Evolutionary conservation across 768 basidiomycete species (phyloP).

Genomic region (Rhizopogon rudus): DNA sequence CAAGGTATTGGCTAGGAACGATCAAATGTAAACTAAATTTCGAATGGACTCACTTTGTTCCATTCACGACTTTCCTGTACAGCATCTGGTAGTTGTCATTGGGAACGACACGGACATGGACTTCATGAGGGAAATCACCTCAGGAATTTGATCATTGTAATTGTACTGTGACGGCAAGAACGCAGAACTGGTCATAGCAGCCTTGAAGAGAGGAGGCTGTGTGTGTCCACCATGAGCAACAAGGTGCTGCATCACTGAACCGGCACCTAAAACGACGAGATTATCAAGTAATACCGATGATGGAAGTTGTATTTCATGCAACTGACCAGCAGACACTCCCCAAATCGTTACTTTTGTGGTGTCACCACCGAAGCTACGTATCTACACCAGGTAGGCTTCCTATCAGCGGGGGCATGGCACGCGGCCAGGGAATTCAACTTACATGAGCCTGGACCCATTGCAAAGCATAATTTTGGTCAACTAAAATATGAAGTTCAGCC

Average conservation of each 20-base stretch:
- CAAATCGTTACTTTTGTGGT: constrained; percentile 28
- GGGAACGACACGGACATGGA: too few species aligned
- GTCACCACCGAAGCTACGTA: constrained; percentile 26
- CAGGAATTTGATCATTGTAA: too few species aligned
- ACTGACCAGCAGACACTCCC: constrained; percentile 29
- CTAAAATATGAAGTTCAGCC: constrained; percentile 10
- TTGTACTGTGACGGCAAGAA: too few species aligned
- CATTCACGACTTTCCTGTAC: too few species aligned
- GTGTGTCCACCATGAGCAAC: constrained; percentile 28
- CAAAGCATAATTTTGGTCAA: constrained; percentile 31
- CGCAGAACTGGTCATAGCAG: constrained; percentile 38
- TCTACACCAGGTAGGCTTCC: background rate
- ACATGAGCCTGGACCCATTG: constrained; percentile 30
- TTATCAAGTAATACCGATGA: background rate
- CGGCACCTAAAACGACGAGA: constrained; percentile 21
- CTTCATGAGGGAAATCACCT: too few species aligned
- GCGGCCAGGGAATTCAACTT: background rate
- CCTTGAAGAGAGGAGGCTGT: constrained; percentile 12
- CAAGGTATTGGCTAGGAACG: too few species aligned
- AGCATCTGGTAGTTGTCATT: too few species aligned
- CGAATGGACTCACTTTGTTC: too few species aligned
- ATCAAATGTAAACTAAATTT: too few species aligned
- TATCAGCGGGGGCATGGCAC: background rate
- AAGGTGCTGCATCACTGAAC: constrained; percentile 31
- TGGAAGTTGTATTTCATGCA: background rate